A percentile compares a stretch with the other conserved stretches of the same genome.
These are phyloP conservation scores for Colletotrichum tanaceti DNA, from an alignment of 2,329 filamentous ascomycete species.

Conservation along the genomic window DNA sequence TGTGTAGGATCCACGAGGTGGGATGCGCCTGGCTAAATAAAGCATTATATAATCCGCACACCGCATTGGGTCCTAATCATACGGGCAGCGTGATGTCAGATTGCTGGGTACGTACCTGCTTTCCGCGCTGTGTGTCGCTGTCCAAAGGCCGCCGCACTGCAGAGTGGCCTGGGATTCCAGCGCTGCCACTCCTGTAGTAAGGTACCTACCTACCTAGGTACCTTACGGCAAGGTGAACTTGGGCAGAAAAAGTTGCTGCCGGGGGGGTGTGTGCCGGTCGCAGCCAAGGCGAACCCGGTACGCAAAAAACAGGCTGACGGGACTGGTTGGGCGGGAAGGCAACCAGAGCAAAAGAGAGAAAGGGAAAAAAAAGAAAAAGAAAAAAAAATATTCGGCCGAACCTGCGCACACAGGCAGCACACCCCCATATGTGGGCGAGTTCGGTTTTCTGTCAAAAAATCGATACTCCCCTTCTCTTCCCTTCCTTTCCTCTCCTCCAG, in stretches of 20 bases:
- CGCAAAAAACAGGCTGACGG: constrained; percentile 27
- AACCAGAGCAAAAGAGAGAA: constrained; percentile 6
- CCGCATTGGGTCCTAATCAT: not conserved
- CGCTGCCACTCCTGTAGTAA: too few species aligned
- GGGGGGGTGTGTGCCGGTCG: constrained; percentile 31
- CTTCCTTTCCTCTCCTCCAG: constrained; percentile 39
- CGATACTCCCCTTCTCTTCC: constrained; percentile 39
- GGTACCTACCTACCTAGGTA: too few species aligned
- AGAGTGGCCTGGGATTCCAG: not conserved
- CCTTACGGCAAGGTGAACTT: constrained; percentile 21
- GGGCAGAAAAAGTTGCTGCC: constrained; percentile 29
- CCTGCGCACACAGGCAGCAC: too few species aligned
- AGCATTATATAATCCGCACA: constrained; percentile 1
- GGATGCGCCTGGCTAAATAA: not conserved
- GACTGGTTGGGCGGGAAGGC: constrained; percentile 9
- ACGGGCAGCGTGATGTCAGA: not conserved
- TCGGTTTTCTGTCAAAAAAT: constrained; percentile 24
- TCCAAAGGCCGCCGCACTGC: not conserved
- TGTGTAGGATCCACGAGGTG: not conserved
- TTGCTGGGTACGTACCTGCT: not conserved
- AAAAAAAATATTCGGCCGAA: constrained; percentile 38
- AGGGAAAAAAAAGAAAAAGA: not conserved
- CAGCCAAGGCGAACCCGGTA: constrained; percentile 31
- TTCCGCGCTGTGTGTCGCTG: not conserved
- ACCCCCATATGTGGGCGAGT: too few species aligned